phyloP scores from a whole-genome alignment of 2,329 filamentous ascomycete genomes.

The Neonectria ditissima region DNA sequence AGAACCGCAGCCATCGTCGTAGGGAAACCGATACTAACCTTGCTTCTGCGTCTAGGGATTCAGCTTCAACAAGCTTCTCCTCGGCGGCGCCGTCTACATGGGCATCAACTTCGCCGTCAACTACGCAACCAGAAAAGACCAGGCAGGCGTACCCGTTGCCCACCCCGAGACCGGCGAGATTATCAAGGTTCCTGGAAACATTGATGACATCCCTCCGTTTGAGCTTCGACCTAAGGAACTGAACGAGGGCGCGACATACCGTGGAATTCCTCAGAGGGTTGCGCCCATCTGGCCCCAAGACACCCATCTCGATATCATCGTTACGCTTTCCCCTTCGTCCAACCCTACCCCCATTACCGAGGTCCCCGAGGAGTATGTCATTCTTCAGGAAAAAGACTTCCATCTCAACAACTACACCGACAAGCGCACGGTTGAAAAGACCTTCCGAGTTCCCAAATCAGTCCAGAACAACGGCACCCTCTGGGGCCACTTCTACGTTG shows the following conservation, averaged over 20 bases:
- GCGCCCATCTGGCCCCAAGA: conserved; percentile 90
- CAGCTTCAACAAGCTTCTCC: conserved; percentile 59
- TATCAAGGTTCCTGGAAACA: conserved; percentile 66
- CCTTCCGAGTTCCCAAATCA: conserved; percentile 78
- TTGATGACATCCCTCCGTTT: conserved; percentile 72
- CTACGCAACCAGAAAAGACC: conserved; percentile 63
- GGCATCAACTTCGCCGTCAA: conserved; percentile 69
- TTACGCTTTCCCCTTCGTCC: conserved; percentile 85
- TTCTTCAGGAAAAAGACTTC: conserved; percentile 85
- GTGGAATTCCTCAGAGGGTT: conserved; percentile 74
- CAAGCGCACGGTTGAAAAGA: conserved; percentile 79
- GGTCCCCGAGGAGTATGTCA: conserved; percentile 74
- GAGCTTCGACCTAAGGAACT: conserved; percentile 71
- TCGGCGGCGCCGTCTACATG: conserved; percentile 68
- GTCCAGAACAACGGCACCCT: conserved; percentile 94
- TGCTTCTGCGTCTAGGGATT: conserved; percentile 46
- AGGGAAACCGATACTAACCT: conserved; percentile 25
- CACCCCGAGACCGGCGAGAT: conserved; percentile 63
- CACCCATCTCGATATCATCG: conserved; percentile 81
- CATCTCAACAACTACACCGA: conserved; percentile 83
- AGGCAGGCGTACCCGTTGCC: conserved; percentile 60
- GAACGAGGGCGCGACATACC: conserved; percentile 73
- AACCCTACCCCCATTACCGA: conserved; percentile 75
- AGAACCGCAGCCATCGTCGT: neutral
- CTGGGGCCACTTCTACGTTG: conserved; percentile 94